Percentiles rank a stretch among this genome's conserved stretches.
Conservation (phyloP, 2,329 filamentous ascomycete species). For the Rhynchosporium agropyri region DNA sequence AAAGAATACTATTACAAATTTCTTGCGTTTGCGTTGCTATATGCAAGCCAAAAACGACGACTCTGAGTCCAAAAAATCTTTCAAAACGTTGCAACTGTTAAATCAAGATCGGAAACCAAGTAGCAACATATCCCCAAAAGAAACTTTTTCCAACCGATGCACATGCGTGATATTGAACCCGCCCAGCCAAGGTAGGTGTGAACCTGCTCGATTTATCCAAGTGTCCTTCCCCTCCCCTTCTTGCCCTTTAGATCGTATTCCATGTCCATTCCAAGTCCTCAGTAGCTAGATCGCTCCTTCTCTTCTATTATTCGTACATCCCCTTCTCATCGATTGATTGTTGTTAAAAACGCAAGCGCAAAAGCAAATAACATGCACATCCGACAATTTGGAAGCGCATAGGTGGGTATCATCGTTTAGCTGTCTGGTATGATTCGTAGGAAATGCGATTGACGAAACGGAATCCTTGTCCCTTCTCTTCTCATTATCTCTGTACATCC, state of each 20-base stretch:
- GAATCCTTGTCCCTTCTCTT: slow-evolving; percentile 2
- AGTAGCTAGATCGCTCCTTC: neutral
- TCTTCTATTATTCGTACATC: slow-evolving; percentile 12
- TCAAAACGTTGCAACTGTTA: neutral
- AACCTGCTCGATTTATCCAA: slow-evolving; percentile 15
- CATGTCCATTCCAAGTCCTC: neutral
- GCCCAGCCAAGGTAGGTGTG: slow-evolving; percentile 9
- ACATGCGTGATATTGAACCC: slow-evolving; percentile 5
- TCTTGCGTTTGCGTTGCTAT: neutral
- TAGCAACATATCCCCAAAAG: slow-evolving; percentile 4
- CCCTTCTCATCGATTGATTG: neutral
- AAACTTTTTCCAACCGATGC: slow-evolving; percentile 13
- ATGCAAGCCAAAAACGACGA: neutral
- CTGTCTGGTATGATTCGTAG: neutral
- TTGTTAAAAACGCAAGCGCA: neutral
- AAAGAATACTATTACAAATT: slow-evolving; percentile 12
- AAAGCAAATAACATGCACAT: neutral
- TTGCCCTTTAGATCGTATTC: neutral
- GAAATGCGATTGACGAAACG: slow-evolving; percentile 15
- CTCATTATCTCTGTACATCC: neutral
- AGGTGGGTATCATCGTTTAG: slow-evolving; percentile 12
- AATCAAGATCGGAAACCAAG: neutral
- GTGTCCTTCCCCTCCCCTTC: neutral
- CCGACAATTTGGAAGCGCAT: neutral
- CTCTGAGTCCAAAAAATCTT: slow-evolving; percentile 9